phyloP scores from a whole-genome alignment of 1,284 basidiomycete genomes.

The Melampsora occidentalis region DNA sequence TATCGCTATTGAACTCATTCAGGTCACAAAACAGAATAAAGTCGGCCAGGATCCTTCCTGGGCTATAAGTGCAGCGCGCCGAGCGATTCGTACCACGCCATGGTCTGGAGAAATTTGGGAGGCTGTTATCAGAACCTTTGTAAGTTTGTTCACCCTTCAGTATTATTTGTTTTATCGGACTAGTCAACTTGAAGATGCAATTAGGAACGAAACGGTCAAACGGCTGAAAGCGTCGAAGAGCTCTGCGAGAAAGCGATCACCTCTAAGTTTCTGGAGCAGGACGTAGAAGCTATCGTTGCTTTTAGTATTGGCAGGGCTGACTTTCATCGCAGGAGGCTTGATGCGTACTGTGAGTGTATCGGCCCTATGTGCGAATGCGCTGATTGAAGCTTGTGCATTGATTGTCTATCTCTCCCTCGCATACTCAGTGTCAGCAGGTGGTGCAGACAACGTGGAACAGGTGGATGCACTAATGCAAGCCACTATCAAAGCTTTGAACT shows the following conservation, averaged over 20 bases:
- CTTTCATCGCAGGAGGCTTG: conserved; percentile 40
- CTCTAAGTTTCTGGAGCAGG: conserved; percentile 32
- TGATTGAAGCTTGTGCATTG: background rate
- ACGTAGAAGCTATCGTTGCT: conserved; percentile 28
- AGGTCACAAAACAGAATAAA: conserved; percentile 7
- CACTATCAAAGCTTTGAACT: conserved; percentile 23
- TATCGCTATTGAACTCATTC: background rate
- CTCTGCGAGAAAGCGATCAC: conserved; percentile 27
- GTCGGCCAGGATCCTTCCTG: conserved; percentile 12
- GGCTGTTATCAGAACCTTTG: conserved; percentile 26
- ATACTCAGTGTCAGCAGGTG: conserved; percentile 32
- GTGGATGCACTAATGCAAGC: conserved; percentile 18
- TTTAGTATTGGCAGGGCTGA: conserved; percentile 43
- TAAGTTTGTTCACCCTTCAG: background rate
- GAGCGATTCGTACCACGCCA: conserved; percentile 31
- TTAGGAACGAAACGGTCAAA: conserved; percentile 40
- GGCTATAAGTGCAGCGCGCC: conserved; percentile 5
- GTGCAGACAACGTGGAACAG: conserved; percentile 28
- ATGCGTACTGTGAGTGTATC: conserved; percentile 36
- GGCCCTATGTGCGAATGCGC: background rate
- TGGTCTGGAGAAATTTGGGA: conserved; percentile 43
- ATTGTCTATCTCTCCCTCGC: background rate
- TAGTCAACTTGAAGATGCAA: background rate
- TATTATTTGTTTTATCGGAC: background rate
- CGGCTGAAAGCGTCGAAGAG: conserved; percentile 31